These are phyloP conservation scores for Apiotrichum montevideense DNA, from an alignment of 1,284 basidiomycete species.

Conservation along the genomic window DNA sequence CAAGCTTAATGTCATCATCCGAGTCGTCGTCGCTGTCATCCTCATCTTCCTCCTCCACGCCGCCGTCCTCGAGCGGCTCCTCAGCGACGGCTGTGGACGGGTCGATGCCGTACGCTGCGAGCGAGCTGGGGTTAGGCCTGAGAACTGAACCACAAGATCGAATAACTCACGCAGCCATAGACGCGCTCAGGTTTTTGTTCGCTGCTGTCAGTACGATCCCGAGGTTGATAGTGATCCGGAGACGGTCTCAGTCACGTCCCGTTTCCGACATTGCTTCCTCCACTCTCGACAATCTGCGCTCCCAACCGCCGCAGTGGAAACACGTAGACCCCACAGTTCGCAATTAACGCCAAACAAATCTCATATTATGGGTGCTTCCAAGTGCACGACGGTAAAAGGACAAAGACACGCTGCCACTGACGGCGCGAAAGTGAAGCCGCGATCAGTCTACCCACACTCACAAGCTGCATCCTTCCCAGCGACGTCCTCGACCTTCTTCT, in stretches of 20 bases:
- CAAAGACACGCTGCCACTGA: no score
- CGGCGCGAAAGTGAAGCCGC: no score
- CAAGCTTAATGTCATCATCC: slow-evolving; percentile 46
- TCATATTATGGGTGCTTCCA: no score
- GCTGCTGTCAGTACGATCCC: no score
- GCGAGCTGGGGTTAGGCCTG: slow-evolving; percentile 20
- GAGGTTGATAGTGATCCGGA: no score
- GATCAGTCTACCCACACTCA: background rate
- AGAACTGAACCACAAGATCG: background rate
- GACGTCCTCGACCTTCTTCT: background rate
- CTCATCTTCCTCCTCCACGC: slow-evolving; percentile 34
- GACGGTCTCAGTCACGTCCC: no score
- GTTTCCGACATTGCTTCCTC: no score
- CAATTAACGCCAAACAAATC: no score
- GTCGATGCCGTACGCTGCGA: slow-evolving; percentile 43
- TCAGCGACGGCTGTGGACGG: slow-evolving; percentile 27
- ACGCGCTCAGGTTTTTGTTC: slow-evolving; percentile 15
- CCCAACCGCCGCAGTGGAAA: no score
- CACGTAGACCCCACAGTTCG: no score
- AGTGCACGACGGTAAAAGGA: no score
- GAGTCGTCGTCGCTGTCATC: slow-evolving; percentile 43
- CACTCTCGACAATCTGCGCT: no score
- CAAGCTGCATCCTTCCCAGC: slow-evolving; percentile 3
- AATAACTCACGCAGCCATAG: slow-evolving; percentile 29
- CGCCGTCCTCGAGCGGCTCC: slow-evolving; percentile 25